These are phyloP conservation scores for Colletotrichum endophyticum DNA, from an alignment of 2,329 filamentous ascomycete genomes.

Conservation along the genomic window DNA sequence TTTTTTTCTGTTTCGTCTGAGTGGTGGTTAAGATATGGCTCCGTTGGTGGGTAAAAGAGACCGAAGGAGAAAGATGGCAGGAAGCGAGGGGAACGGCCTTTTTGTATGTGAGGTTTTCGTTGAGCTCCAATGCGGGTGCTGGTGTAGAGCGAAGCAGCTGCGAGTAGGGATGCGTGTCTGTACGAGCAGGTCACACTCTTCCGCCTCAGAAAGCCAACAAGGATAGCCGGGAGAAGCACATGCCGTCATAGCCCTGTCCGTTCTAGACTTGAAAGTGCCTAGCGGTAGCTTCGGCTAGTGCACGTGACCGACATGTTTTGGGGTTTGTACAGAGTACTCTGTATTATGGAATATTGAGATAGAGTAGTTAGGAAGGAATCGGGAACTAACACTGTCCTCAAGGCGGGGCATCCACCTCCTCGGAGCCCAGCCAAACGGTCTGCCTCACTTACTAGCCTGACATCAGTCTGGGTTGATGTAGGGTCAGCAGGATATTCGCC, in stretches of 20 bases:
- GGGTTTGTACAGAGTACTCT: background rate
- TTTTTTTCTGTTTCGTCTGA: background rate
- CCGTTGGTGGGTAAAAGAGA: background rate
- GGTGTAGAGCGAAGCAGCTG: background rate
- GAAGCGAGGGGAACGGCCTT: background rate
- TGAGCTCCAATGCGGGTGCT: background rate
- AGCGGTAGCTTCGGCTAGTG: background rate
- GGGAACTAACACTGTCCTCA: too few relatives aligned
- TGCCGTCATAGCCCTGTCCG: constrained; percentile 20
- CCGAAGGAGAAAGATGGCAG: background rate
- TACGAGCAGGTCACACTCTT: background rate
- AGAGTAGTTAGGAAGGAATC: too few relatives aligned
- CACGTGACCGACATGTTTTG: background rate
- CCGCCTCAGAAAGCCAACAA: constrained; percentile 12
- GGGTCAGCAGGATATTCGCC: background rate
- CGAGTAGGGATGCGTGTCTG: background rate
- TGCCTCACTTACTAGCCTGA: background rate
- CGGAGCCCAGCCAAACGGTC: background rate
- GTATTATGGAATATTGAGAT: too few relatives aligned
- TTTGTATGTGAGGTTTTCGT: background rate
- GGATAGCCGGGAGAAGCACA: constrained; percentile 14
- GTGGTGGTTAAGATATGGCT: background rate
- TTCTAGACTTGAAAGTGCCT: constrained; percentile 7
- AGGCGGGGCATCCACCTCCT: background rate
- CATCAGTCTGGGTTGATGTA: background rate